These are phyloP conservation scores for Chlorophyllum brunneum DNA, from an alignment of 768 basidiomycete species.

Conservation along the genomic window DNA sequence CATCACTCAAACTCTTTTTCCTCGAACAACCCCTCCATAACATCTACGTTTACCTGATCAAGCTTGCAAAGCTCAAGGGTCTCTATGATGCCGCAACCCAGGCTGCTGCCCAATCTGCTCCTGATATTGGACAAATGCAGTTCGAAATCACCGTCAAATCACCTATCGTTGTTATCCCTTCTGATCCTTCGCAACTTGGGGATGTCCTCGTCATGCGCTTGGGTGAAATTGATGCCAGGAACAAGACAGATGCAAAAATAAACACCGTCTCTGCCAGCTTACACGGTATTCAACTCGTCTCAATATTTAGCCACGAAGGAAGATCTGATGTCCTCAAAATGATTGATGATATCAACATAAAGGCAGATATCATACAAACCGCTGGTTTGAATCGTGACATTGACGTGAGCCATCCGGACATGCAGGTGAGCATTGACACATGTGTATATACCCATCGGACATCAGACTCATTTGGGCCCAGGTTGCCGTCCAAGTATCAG, in stretches of 20 bases:
- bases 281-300: conserved; percentile 78
- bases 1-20: conserved; percentile 86
- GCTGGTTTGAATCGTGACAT: conserved; percentile 47
- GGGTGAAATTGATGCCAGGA: conserved; percentile 84
- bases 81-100: conserved; percentile 92
- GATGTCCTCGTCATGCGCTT: conserved; percentile 80
- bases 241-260: conserved; percentile 55
- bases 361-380: conserved; percentile 63
- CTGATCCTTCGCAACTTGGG: conserved; percentile 50
- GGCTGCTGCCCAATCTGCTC: conserved; percentile 87
- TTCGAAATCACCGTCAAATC: conserved; percentile 89
- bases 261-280: conserved; percentile 74
- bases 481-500: conserved; percentile 74
- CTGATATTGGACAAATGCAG: conserved; percentile 92
- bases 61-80: conserved; percentile 88
- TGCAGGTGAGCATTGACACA: conserved; percentile 50
- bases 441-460: not conserved
- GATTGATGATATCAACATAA: conserved; percentile 85
- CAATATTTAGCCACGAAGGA: conserved; percentile 52
- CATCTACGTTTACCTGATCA: conserved; percentile 77
- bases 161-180: conserved; percentile 88
- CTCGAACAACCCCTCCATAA: conserved; percentile 88
- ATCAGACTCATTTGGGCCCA: conserved; percentile 24
- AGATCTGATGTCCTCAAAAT: conserved; percentile 67
- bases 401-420: conserved; percentile 61